phyloP scores from a whole-genome alignment of 441 rosid species.

The Pelargonium citronellum region DNA sequence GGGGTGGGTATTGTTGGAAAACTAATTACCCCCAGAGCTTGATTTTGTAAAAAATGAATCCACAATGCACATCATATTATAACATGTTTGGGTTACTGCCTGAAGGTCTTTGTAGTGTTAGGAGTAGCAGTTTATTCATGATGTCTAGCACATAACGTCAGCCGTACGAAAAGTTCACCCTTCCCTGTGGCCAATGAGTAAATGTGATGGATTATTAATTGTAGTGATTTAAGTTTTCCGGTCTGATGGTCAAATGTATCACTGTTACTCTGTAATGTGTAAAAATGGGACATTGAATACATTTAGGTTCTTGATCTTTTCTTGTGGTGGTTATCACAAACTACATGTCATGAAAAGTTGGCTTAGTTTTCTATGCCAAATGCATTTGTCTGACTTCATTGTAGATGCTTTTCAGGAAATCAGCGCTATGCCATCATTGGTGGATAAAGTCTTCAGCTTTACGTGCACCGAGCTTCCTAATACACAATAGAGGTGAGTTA shows the following conservation, averaged over 20 bases:
- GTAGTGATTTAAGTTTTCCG: too few relatives aligned
- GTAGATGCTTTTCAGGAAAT: conserved; percentile 29
- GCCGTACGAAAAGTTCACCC: too few relatives aligned
- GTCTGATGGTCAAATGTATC: too few relatives aligned
- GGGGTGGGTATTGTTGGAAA: not conserved
- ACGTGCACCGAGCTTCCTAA: conserved; percentile 5
- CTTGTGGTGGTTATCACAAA: not conserved
- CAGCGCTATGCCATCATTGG: conserved; percentile 17
- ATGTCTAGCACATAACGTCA: too few relatives aligned
- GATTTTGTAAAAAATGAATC: too few relatives aligned
- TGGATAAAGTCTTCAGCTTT: conserved; percentile 29
- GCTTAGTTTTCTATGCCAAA: not conserved
- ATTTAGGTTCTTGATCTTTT: not conserved
- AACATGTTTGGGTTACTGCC: too few relatives aligned
- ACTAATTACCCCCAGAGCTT: not conserved
- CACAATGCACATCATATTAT: not conserved
- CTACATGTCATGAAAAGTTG: not conserved
- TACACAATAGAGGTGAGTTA: conserved; percentile 33
- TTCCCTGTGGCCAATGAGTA: too few relatives aligned
- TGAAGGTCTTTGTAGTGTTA: too few relatives aligned
- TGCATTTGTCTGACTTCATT: conserved; percentile 5
- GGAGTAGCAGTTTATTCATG: too few relatives aligned
- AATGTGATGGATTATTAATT: too few relatives aligned
- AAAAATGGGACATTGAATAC: too few relatives aligned
- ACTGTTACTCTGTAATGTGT: too few relatives aligned